Percentiles rank a stretch among this genome's conserved stretches.
phyloP scores from a whole-genome alignment of 176 grass and related monocot species.

The Musa schizocarpa region DNA sequence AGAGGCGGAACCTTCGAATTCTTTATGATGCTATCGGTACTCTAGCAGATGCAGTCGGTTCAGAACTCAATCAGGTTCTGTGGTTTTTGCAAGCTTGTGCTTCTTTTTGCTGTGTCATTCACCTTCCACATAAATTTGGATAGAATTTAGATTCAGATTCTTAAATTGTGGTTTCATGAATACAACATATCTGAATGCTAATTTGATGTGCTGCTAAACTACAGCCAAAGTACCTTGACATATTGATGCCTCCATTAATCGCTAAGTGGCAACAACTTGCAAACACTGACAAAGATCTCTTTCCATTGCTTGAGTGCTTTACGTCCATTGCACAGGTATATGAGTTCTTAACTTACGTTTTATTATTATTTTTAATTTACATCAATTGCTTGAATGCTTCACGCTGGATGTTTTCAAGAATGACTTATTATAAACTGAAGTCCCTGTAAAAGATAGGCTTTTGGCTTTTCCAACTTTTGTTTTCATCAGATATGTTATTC shows the following conservation, averaged over 20 bases:
- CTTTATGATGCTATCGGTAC: constrained; percentile 99
- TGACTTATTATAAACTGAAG: too few relatives aligned
- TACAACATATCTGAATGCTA: neutral
- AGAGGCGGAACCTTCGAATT: constrained; percentile 85
- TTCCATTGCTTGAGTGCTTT: constrained; percentile 94
- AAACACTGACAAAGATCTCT: constrained; percentile 91
- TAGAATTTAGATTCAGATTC: neutral
- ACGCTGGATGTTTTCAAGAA: too few relatives aligned
- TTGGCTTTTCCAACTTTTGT: too few relatives aligned
- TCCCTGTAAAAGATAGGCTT: too few relatives aligned
- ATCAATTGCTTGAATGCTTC: too few relatives aligned
- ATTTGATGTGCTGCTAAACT: constrained; percentile 20
- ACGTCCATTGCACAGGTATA: constrained; percentile 98
- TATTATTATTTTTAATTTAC: too few relatives aligned
- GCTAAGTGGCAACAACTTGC: constrained; percentile 95
- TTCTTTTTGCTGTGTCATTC: constrained; percentile 21
- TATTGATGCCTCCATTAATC: constrained; percentile 95
- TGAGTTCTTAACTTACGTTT: neutral
- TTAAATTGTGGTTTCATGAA: neutral
- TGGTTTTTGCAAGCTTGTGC: constrained; percentile 11
- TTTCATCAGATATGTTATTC: too few relatives aligned
- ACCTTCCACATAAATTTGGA: constrained; percentile 1
- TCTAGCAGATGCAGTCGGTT: constrained; percentile 93
- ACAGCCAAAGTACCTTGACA: constrained; percentile 87
- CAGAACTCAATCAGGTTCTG: constrained; percentile 81